Evolutionary conservation across 371 early-diverging fungal species (phyloP).

Genomic region (Umbelopsis sp.): DNA sequence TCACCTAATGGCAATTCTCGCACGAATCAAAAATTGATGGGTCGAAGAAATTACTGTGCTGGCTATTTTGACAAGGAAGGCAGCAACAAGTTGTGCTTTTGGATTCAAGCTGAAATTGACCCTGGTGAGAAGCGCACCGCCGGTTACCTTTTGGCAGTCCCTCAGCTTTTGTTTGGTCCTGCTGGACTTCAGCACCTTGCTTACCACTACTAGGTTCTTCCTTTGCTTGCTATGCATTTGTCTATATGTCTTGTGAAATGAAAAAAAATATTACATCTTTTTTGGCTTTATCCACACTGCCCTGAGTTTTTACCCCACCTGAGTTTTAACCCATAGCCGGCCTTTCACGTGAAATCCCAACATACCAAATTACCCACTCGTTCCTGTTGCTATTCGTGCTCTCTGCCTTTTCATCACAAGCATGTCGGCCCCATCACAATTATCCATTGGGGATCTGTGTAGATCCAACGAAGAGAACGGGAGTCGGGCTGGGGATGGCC

Average conservation of each 20-base stretch:
- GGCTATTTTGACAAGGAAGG: slow-evolving; percentile 41
- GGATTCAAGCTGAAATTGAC: slow-evolving; percentile 50
- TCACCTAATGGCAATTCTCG: slow-evolving; percentile 37
- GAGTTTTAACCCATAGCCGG: too few relatives aligned
- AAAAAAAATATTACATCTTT: too few relatives aligned
- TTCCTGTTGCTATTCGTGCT: too few relatives aligned
- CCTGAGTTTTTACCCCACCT: too few relatives aligned
- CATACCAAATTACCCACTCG: too few relatives aligned
- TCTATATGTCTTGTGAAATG: not conserved
- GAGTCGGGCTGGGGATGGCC: not conserved
- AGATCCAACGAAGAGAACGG: not conserved
- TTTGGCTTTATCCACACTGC: too few relatives aligned
- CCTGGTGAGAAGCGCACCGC: slow-evolving; percentile 47
- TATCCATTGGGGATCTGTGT: slow-evolving; percentile 11
- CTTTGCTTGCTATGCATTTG: not conserved
- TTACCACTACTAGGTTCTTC: not conserved
- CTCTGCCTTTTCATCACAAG: not conserved
- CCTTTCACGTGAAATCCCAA: too few relatives aligned
- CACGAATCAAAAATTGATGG: slow-evolving; percentile 39
- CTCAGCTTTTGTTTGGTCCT: slow-evolving; percentile 46
- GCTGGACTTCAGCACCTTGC: slow-evolving; percentile 31
- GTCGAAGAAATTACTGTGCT: slow-evolving; percentile 39
- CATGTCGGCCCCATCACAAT: slow-evolving; percentile 6
- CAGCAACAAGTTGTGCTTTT: slow-evolving; percentile 46
- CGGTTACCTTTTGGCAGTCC: slow-evolving; percentile 48